Conservation (phyloP, 208 protist genomes). For the Trichomonas gallinae region DNA sequence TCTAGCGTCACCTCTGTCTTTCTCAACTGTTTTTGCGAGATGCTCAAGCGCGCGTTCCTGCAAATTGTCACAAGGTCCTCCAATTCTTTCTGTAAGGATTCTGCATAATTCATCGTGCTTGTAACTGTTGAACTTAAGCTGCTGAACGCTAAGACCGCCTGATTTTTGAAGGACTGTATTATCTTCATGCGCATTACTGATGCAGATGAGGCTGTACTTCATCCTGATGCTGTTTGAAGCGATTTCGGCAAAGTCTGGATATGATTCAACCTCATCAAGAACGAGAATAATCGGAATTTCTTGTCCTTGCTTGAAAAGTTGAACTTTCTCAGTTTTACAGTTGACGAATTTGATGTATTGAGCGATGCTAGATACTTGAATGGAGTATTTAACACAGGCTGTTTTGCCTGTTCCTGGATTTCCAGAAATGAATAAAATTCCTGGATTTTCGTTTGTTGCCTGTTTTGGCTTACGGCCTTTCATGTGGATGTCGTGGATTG, state of each 20-base stretch:
- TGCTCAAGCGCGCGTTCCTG: background rate
- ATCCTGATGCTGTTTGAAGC: background rate
- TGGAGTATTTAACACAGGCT: background rate
- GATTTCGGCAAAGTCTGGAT: background rate
- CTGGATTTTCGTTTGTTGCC: too few relatives aligned
- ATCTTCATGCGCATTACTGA: background rate
- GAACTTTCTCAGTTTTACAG: background rate
- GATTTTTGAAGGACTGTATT: background rate
- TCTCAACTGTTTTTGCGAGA: background rate
- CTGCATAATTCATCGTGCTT: background rate
- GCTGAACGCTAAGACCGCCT: too few relatives aligned
- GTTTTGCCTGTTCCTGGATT: conserved; percentile 27
- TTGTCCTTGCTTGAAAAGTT: too few relatives aligned
- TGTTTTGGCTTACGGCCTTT: background rate
- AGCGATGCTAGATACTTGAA: background rate
- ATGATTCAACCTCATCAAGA: conserved; percentile 17
- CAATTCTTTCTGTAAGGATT: background rate
- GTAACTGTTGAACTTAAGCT: background rate
- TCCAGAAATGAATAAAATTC: conserved; percentile 12
- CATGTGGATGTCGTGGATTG: background rate
- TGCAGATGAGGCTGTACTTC: background rate
- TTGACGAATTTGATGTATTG: background rate
- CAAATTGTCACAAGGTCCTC: background rate
- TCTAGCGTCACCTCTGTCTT: background rate
- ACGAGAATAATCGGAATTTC: background rate